Conservation (phyloP, 1,139 yeast species). For the Yamadazyma siamensis region DNA sequence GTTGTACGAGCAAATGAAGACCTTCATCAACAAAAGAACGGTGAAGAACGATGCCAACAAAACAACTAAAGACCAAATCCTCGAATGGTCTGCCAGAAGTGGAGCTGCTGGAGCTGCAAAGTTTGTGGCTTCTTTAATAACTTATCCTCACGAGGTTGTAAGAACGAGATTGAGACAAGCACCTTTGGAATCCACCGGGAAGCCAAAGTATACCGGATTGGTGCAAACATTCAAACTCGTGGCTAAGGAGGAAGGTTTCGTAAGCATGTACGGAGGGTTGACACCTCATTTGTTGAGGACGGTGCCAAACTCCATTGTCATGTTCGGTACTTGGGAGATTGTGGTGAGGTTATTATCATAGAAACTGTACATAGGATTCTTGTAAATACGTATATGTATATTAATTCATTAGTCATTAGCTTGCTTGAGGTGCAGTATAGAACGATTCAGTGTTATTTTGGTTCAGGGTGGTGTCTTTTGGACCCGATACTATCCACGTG, state of each 20-base stretch:
- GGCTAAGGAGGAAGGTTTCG: constrained; percentile 86
- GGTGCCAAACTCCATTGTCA: constrained; percentile 94
- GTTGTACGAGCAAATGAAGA: constrained; percentile 90
- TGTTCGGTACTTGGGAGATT: constrained; percentile 99
- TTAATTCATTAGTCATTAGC: constrained; percentile 1
- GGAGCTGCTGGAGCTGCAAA: constrained; percentile 99
- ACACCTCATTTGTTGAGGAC: constrained; percentile 96
- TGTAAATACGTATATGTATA: constrained; percentile 10
- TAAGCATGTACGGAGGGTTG: constrained; percentile 94
- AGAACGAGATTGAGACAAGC: constrained; percentile 96
- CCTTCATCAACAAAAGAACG: constrained; percentile 59
- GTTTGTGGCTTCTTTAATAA: constrained; percentile 83
- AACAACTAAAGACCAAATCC: constrained; percentile 60
- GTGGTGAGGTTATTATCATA: constrained; percentile 62
- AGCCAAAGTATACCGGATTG: constrained; percentile 84
- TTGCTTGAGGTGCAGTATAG: too few species aligned
- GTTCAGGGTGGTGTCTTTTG: constrained; percentile 1
- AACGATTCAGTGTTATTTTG: neutral
- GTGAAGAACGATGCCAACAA: constrained; percentile 38
- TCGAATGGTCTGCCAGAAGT: constrained; percentile 94
- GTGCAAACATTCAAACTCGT: constrained; percentile 82
- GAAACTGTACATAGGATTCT: constrained; percentile 3
- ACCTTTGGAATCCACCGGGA: constrained; percentile 70
- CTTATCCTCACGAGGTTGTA: constrained; percentile 97
- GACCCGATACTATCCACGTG: constrained; percentile 7